Base-by-base conservation (phyloP, 1,139 yeast species). In the Dujonia santamariae region DNA sequence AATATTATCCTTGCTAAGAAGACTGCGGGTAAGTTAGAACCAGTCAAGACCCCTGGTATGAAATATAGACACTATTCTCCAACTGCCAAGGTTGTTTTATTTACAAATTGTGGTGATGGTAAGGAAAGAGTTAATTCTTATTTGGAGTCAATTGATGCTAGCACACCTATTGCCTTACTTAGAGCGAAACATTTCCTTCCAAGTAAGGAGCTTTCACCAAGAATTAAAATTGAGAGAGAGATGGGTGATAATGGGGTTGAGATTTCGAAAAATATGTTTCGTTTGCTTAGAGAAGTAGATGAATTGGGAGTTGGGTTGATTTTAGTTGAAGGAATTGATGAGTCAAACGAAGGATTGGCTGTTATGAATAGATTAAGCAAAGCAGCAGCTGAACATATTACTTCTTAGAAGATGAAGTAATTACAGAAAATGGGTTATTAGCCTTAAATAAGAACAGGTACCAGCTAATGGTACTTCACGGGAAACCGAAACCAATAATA, bases 1-100 rank as follows among this genome's bases (percentile, higher is more conserved):
- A 53, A 78, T 33, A 73, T 86, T 2, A 57, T 75, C 2, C 62
- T 84, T 4, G 94, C 86, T 1, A 80, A 77, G 45, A 74, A 78
- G 41, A 74, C 77, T 0, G 87, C 90, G 0, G 80, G 75, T 2
- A 67, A 69, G 16, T 57, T 69, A 34, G 96, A 85, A 49, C 70
- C 80, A 0, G 97, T 90, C 0, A 74, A 85, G 46, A 92, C 98
- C 0, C 98, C 98, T 0, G 98, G 98, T 0, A 92, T 92, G 98
- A 92, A 92, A 53, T 92, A 92, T 55, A 80, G 86, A 47, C 98
- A 92, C 56, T 92, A 92, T 57, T 85, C 97, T 0, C 98, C 98
- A 2, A 72, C 74, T 3, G 96, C 97, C 0, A 78, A 75, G 40
- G 97, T 92, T 5, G 67, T 85, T 0, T 58, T 90, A n/a, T 79